Evolutionary conservation across 495 filamentous ascomycete species (phyloP), one percentile per base, ranked within the genome.

Genomic region (Cladorrhinum samala): DNA sequence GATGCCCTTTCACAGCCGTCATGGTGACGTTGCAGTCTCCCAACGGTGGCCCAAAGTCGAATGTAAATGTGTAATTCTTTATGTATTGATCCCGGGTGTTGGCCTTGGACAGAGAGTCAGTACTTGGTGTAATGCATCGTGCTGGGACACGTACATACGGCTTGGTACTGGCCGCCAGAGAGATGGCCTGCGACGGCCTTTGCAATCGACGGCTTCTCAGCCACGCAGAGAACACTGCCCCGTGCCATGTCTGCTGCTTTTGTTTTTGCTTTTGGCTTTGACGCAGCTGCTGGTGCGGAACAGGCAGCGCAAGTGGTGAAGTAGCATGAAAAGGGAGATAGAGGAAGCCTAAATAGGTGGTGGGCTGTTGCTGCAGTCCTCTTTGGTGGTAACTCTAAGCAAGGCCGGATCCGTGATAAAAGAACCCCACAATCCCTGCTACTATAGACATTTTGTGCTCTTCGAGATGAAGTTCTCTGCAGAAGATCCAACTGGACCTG

Each of bases 151-250:
- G 43, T 2, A 80, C 83, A 68, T 73, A 94, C 91, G 37, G 77
- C 83, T 65, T 80, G 78, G 49, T 84, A 77, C 21, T 74, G 68
- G 44, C 89, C 88, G 48, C 89, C 90, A 18, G 86, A 85, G 45
- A 98, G 77, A 72, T 96, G 92, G 46, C 83, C 79, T 27, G 93
- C 86, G 46, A 98, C 94, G 41, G 93, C 89, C 70, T 90, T 95
- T 47, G 93, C 87, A 52, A 98, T 97, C 30, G 91, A 91, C 49
- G 91, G 91, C 72, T 98, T 98, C 65, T 98, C 93, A 51, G 93
- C 93, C 57, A 98, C 91, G 64, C 94, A 97, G 21, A 98, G 78
- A 55, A 95, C 83, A 33, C 11, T 33, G 27, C 11, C 11, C 56
- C 63, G 69, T 57, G 81, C 77, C 67, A 68, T 74, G 37, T 36